These are phyloP conservation scores for Pythium oligandrum DNA, from an alignment of 352 stramenopile genomes.

Conservation along the genomic window DNA sequence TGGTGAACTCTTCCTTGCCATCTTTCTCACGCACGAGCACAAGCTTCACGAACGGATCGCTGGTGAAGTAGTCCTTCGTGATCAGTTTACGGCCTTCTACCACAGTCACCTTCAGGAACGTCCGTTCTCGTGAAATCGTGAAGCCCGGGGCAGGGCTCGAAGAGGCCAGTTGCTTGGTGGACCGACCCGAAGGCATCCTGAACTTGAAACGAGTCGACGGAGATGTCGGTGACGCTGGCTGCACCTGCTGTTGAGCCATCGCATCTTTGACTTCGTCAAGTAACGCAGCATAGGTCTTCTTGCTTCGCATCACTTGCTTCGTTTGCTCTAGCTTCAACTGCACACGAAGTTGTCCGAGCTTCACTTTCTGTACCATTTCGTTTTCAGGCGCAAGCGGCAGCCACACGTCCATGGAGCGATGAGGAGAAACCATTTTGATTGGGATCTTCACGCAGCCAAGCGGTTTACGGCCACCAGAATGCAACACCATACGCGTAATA, in stretches of 20 bases:
- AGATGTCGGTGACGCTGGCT: neutral
- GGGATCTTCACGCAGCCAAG: slow-evolving; percentile 63
- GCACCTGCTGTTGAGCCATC: slow-evolving; percentile 3
- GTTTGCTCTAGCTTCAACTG: slow-evolving; percentile 34
- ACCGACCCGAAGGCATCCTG: neutral
- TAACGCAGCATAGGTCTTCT: slow-evolving; percentile 20
- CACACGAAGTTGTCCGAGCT: slow-evolving; percentile 56
- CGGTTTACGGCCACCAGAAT: slow-evolving; percentile 36
- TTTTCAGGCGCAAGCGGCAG: slow-evolving; percentile 55
- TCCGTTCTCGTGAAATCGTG: slow-evolving; percentile 28
- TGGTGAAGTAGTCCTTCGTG: slow-evolving; percentile 37
- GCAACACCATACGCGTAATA: slow-evolving; percentile 46
- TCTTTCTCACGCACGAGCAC: slow-evolving; percentile 36
- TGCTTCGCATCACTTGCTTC: slow-evolving; percentile 30
- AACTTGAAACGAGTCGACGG: slow-evolving; percentile 6
- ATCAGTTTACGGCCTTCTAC: slow-evolving; percentile 52
- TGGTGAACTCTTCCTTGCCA: slow-evolving; percentile 48
- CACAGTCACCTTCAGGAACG: slow-evolving; percentile 57
- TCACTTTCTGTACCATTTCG: slow-evolving; percentile 61
- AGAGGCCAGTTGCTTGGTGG: slow-evolving; percentile 2
- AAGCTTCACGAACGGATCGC: slow-evolving; percentile 61
- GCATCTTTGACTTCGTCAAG: slow-evolving; percentile 30
- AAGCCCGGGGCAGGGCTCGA: slow-evolving; percentile 12
- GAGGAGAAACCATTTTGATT: slow-evolving; percentile 52
- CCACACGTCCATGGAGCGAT: slow-evolving; percentile 58